Base-by-base conservation (phyloP, 2,329 filamentous ascomycete genomes). In the Taxawa tesnikishii region DNA sequence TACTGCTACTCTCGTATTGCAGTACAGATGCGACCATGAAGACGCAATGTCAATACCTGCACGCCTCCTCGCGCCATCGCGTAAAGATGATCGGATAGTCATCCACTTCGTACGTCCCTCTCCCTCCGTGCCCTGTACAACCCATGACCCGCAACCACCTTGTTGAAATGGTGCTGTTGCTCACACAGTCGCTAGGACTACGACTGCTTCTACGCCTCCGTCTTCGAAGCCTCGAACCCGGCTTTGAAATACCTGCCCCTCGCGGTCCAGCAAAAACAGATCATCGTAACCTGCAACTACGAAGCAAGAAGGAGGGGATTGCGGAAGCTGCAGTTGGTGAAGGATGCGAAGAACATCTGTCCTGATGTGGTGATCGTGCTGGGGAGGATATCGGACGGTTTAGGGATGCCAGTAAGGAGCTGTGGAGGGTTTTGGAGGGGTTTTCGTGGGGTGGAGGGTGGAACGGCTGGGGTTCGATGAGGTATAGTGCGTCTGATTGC, bases 161-260 rank as follows among this genome's bases (percentile, higher is more conserved):
- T 27, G 34, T 26, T 19, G 21, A 14, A 15, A 15, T n/a, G n/a
- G n/a, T n/a, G n/a, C n/a, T n/a, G 15, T 26, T 26, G 26, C 29
- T 26, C 18, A 26, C 26, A 12, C 18, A 15, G 7, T 11, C 10
- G 3, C 18, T 38, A 79, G 75, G 75, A 83, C 55, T 83, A 85
- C 53, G 83, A 88, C 61, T 93, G 83, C 62, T 96, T 96, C 64
- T 96, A 96, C 55, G 87, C 87, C 14, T 83, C 84, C 30, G 85
- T 90, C 6, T 79, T 90, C 44, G 85, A 94, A 58, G 78, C 79
- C 42, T 79, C 81, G 50, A 75, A 81, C 42, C 83, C 85, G 1
- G 62, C 68, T 3, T 63, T 94, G 36, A 83, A 75, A 49, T 65
- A 68, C 1, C 59, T 80, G 12, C 83, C 85, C 5, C 63, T 96